Evolutionary conservation across 371 early-diverging fungal species (phyloP).

Genomic region (Neoconidiobolus thromboides): DNA sequence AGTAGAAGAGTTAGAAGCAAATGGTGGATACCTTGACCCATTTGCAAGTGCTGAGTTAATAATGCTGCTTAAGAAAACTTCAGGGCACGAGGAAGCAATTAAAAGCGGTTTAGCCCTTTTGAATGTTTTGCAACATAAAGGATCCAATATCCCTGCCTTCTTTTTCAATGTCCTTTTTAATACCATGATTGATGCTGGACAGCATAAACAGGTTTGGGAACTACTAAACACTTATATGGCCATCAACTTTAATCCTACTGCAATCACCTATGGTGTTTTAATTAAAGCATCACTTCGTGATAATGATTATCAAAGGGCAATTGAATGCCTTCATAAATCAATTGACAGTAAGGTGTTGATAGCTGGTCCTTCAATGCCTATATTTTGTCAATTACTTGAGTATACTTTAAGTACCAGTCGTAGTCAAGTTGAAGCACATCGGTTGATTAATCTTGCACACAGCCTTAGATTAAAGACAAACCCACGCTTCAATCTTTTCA

Average conservation of each 20-base stretch:
- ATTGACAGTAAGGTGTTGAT: not conserved
- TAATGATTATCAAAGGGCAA: not conserved
- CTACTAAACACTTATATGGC: not conserved
- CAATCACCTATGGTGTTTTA: not conserved
- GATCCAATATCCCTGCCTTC: not conserved
- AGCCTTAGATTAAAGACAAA: not conserved
- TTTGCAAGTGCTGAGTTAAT: not conserved
- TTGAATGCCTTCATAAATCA: too few species aligned
- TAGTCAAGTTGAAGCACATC: not conserved
- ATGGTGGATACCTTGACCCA: not conserved
- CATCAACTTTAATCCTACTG: not conserved
- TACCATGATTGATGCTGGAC: not conserved
- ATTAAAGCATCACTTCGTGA: not conserved
- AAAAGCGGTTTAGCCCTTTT: not conserved
- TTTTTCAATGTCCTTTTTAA: slow-evolving; percentile 3
- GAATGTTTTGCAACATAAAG: not conserved
- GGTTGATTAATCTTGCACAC: not conserved
- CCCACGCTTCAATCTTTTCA: not conserved
- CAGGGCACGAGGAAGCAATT: not conserved
- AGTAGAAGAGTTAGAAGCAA: not conserved
- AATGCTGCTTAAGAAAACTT: not conserved
- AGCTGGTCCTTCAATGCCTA: not conserved
- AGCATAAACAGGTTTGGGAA: not conserved
- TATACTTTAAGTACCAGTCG: not conserved
- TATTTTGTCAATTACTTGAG: not conserved